Evolutionary conservation across 805 yeast genomes (phyloP).

Genomic region (Blastobotrys terrestris): DNA sequence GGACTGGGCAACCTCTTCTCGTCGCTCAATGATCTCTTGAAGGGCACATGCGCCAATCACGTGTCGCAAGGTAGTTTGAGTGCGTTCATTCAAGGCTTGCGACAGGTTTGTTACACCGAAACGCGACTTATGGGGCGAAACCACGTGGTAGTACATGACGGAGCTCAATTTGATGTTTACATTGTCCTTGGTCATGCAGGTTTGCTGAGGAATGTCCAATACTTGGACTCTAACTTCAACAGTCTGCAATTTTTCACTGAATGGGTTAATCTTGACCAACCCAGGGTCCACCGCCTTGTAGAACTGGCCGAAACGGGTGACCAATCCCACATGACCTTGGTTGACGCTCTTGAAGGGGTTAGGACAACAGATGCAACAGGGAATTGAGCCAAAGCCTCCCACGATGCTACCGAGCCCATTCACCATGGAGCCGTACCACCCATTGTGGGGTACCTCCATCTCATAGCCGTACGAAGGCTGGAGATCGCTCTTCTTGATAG

Average conservation of each 20-base stretch:
- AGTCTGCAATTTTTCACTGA: conserved; percentile 47
- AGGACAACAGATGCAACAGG: conserved; percentile 47
- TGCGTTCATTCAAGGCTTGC: conserved; percentile 55
- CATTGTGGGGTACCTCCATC: conserved; percentile 32
- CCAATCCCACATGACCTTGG: conserved; percentile 65
- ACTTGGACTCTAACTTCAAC: conserved; percentile 55
- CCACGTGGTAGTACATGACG: conserved; percentile 59
- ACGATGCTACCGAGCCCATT: conserved; percentile 37
- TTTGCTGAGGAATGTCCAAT: conserved; percentile 59
- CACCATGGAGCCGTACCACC: conserved; percentile 33
- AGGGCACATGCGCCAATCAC: conserved; percentile 60
- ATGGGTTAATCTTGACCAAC: conserved; percentile 55
- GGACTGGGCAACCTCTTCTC: conserved; percentile 64
- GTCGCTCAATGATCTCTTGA: conserved; percentile 67
- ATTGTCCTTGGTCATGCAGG: conserved; percentile 66
- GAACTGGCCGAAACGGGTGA: conserved; percentile 61
- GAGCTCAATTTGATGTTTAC: conserved; percentile 57
- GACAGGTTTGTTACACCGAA: conserved; percentile 51
- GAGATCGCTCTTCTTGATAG: conserved; percentile 22
- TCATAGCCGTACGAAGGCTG: conserved; percentile 32
- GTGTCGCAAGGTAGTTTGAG: conserved; percentile 67
- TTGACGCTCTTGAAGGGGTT: conserved; percentile 56
- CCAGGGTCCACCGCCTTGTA: conserved; percentile 66
- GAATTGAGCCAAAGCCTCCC: conserved; percentile 51
- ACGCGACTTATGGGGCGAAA: conserved; percentile 61